Base-by-base conservation (phyloP, 352 stramenopile genomes). In the Pythium plurisporium region DNA sequence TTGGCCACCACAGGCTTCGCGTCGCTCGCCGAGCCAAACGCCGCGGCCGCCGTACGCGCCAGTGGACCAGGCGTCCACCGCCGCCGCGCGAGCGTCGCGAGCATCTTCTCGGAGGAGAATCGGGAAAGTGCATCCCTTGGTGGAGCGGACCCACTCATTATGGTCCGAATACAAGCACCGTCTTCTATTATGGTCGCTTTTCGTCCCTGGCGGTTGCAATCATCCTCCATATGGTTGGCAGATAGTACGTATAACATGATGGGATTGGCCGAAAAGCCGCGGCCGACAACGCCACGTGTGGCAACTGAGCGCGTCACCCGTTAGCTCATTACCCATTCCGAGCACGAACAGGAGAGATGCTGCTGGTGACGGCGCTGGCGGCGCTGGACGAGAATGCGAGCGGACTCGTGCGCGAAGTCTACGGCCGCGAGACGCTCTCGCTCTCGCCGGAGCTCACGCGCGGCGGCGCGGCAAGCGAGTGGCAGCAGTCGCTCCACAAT, bases 311-410 rank as follows among this genome's bases (percentile, higher is more conserved):
- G n/a, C n/a, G n/a, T n/a, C n/a, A n/a, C n/a, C n/a, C n/a, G n/a
- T n/a, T n/a, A n/a, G n/a, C n/a, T n/a, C n/a, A n/a, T n/a, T n/a
- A 19, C 9, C 27, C 50, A 31, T 22, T 15, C 19, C 31, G 9
- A 14, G 30, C 6, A 37, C 17, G 3, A 38, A 15, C 15, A 22
- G 19, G 19, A 30, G 55, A 8, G 36, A 63, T 67, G 60, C 26
- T 67, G 31, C 33, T 62, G n/a, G 60, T 59, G 15, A 40, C 43
- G 46, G 61, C 61, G 42, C 33, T 61, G 54, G 55, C 61, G 5
- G 61, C 54, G 0, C 86, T 91, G 76, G 81, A 89, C 58, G 78
- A 91, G 53, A 91, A 89, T 67, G 66, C 55, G 20, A 90, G 79
- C 57, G 67, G 73, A 27, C 57, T 84, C n/a, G 62, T 81, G 51